Evolutionary conservation across 306 rosid species (phyloP), one percentile per base, ranked within the genome.

Genomic region (Phaseolus lunatus): DNA sequence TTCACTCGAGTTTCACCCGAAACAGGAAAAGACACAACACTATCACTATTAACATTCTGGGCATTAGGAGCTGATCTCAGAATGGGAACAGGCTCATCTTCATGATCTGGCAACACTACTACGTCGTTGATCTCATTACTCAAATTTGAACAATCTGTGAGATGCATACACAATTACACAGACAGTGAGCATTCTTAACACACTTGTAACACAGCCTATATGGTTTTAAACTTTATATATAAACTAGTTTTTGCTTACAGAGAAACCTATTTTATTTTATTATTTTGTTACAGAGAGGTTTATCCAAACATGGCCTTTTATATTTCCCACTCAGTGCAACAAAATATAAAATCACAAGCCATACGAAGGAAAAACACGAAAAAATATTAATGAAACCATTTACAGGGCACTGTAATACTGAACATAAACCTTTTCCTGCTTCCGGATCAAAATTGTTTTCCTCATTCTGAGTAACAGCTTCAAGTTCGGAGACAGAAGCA

Each of bases 1-100:
- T 86, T 87, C 72, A 52, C 62, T 63, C 81, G 97, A 29, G 88
- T 85, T 75, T 88, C 91, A 58, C 85, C 89, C n/a, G 87, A 85
- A 70, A 87, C 88, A 67, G 24, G 72, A 62, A 84, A 70, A 15
- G 96, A 84, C 57, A 73, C 75, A 75, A 33, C 81, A 68, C 85
- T 80, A 43, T 88, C 91, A 53, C 79, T 65, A 41, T 65, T 63
- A 54, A 70, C 69, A 79, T 87, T 88, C 68, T 84, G 90, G 26
- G 85, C 52, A 66, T 86, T 85, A 2, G 87, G 90, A 81, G 82
- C 85, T 49, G 90, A 72, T 53, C 70, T 54, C 9, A 37, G 78
- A 27, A 81, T 74, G 68, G 90, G 74, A 52, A 67, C 27, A 12
- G 62, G 89, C 11, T 88, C 92, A 18, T 86, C 93, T 82, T 89